Evolutionary conservation across 345 rosid species (phyloP).

Genomic region (Raphanus raphanistrum): DNA sequence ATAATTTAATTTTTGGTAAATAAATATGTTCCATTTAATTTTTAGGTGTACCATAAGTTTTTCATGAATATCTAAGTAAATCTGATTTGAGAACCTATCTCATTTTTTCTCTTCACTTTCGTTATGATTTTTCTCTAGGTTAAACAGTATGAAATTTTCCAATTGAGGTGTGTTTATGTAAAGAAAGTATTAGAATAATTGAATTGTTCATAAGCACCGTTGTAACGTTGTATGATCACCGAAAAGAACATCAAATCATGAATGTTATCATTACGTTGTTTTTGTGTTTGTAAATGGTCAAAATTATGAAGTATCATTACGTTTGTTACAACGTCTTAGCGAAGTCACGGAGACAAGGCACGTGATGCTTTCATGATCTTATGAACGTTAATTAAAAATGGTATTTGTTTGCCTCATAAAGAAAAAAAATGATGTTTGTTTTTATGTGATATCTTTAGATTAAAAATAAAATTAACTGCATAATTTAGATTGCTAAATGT

Average conservation of each 20-base stretch:
- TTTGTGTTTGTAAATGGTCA: not conserved
- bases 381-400: too few species aligned
- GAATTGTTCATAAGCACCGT: not conserved
- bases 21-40: too few species aligned
- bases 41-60: too few species aligned
- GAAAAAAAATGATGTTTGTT: not conserved
- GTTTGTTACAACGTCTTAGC: slow-evolving; percentile 14
- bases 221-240: slow-evolving; percentile 5
- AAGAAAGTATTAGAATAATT: too few species aligned
- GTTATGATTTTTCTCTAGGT: too few species aligned
- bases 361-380: slow-evolving; percentile 3
- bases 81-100: too few species aligned
- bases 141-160: too few species aligned
- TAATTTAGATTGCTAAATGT: not conserved
- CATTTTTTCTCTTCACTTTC: too few species aligned
- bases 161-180: too few species aligned
- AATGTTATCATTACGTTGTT: not conserved
- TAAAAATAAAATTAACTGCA: not conserved
- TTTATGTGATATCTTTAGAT: not conserved
- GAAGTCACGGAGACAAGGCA: slow-evolving; percentile 1
- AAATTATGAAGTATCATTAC: slow-evolving; percentile 11
- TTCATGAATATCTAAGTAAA: too few species aligned
- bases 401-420: not conserved
- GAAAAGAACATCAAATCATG: slow-evolving; percentile 9
- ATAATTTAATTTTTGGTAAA: too few species aligned